Percentiles rank a stretch among this genome's conserved stretches.
phyloP scores from a whole-genome alignment of 2,329 filamentous ascomycete genomes.

The Fusarium sp. region DNA sequence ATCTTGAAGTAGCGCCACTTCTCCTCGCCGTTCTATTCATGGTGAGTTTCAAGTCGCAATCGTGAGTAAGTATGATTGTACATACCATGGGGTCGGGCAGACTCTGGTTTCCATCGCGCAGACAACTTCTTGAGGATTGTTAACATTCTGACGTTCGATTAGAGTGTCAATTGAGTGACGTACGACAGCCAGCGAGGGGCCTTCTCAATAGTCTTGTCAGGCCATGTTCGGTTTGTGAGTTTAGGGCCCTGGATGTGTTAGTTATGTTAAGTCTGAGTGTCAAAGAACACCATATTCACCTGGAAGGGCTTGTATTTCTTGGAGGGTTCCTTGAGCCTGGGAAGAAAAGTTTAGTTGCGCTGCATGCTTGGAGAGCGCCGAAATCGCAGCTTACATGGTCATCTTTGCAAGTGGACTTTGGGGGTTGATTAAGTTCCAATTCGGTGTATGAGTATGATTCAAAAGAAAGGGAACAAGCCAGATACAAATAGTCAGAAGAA shows the following conservation, averaged over 20 bases:
- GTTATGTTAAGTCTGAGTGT: conserved; percentile 48
- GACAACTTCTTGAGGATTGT: conserved; percentile 30
- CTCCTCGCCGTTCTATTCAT: conserved; percentile 83
- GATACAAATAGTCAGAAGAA: conserved; percentile 27
- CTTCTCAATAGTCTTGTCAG: conserved; percentile 82
- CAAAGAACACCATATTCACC: not conserved
- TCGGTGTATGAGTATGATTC: too few relatives aligned
- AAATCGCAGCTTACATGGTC: conserved; percentile 28
- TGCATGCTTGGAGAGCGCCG: not conserved
- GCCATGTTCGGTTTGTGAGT: conserved; percentile 83
- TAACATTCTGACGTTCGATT: not conserved
- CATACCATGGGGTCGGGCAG: conserved; percentile 91
- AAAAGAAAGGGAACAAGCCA: not conserved
- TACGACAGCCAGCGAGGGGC: conserved; percentile 82
- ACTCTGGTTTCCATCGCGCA: conserved; percentile 92
- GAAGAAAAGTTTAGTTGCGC: conserved; percentile 4
- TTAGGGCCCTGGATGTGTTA: conserved; percentile 50
- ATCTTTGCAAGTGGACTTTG: conserved; percentile 9
- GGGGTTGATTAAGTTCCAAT: too few relatives aligned
- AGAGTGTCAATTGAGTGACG: not conserved
- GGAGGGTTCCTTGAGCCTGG: conserved; percentile 78
- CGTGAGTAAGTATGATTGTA: not conserved
- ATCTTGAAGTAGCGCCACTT: conserved; percentile 97
- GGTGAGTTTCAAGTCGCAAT: not conserved
- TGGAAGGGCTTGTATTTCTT: conserved; percentile 78